Percentiles rank a stretch among this genome's conserved stretches.
These are phyloP conservation scores for Candida pseudoglaebosa DNA, from an alignment of 805 yeast species.

Conservation along the genomic window DNA sequence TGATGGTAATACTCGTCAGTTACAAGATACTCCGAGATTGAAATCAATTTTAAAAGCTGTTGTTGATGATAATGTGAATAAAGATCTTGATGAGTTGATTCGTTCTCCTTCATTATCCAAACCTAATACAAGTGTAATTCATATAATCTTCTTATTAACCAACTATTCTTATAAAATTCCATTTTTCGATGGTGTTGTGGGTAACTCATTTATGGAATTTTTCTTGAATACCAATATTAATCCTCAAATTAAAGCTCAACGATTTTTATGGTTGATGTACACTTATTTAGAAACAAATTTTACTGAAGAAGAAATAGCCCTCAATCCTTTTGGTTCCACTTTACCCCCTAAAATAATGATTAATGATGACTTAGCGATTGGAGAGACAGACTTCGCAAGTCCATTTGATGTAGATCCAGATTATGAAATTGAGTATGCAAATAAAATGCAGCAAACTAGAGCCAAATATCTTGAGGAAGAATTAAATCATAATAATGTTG, in stretches of 20 bases:
- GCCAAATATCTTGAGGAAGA: constrained; percentile 37
- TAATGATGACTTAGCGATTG: constrained; percentile 24
- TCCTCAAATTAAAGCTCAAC: constrained; percentile 62
- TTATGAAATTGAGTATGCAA: constrained; percentile 45
- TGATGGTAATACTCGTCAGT: constrained; percentile 54
- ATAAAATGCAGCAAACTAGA: constrained; percentile 44
- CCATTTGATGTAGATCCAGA: constrained; percentile 46
- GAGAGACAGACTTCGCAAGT: constrained; percentile 11
- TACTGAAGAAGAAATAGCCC: constrained; percentile 42
- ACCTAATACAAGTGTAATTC: constrained; percentile 61
- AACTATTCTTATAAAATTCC: constrained; percentile 56
- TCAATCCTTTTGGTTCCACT: constrained; percentile 56
- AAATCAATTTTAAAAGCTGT: constrained; percentile 87
- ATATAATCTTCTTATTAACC: constrained; percentile 69
- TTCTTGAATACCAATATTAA: constrained; percentile 59
- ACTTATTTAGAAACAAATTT: constrained; percentile 74
- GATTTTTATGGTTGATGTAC: constrained; percentile 82
- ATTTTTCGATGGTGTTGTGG: constrained; percentile 22
- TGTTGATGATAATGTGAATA: constrained; percentile 43
- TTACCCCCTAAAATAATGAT: constrained; percentile 30
- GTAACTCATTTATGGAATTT: constrained; percentile 62
- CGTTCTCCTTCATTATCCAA: constrained; percentile 25
- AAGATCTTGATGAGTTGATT: constrained; percentile 46
- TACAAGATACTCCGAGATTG: constrained; percentile 92
- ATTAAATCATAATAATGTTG: constrained; percentile 27